Conservation (phyloP, 2,329 filamentous ascomycete species). For the Teratosphaeriaceae sp. region DNA sequence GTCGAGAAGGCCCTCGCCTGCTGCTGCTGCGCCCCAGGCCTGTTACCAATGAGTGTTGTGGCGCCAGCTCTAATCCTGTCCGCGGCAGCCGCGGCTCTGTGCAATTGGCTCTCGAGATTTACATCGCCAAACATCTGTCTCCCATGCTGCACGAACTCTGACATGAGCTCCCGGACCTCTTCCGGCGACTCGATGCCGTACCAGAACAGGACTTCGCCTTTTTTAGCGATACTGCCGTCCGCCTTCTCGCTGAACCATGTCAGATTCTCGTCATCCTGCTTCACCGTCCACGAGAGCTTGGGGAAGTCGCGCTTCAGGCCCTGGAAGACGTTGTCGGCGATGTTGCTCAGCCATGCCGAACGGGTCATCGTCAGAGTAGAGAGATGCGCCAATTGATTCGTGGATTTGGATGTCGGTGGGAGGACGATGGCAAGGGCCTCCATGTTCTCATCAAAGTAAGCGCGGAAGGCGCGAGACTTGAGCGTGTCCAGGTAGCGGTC, state of each 20-base stretch:
- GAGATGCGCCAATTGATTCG: slow-evolving; percentile 68
- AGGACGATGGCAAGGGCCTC: slow-evolving; percentile 87
- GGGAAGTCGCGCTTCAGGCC: slow-evolving; percentile 91
- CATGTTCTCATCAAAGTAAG: slow-evolving; percentile 92
- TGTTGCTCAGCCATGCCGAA: slow-evolving; percentile 87
- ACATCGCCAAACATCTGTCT: slow-evolving; percentile 82
- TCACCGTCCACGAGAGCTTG: slow-evolving; percentile 92
- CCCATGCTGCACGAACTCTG: slow-evolving; percentile 76
- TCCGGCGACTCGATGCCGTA: slow-evolving; percentile 79
- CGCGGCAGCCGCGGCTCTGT: slow-evolving; percentile 67
- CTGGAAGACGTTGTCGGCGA: slow-evolving; percentile 90
- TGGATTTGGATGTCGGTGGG: slow-evolving; percentile 58
- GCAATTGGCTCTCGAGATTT: slow-evolving; percentile 79
- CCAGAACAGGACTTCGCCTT: slow-evolving; percentile 89
- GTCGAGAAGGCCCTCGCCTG: slow-evolving; percentile 66
- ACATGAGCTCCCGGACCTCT: slow-evolving; percentile 75
- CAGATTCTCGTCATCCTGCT: slow-evolving; percentile 90
- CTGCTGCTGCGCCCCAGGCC: slow-evolving; percentile 34
- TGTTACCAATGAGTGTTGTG: slow-evolving; percentile 34
- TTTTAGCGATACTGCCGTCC: slow-evolving; percentile 76
- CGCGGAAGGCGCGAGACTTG: slow-evolving; percentile 72
- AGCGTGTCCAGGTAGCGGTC: slow-evolving; percentile 81
- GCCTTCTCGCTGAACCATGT: slow-evolving; percentile 99
- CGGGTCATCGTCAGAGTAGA: slow-evolving; percentile 91
- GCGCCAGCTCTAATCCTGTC: slow-evolving; percentile 49